These are phyloP conservation scores for Dioscorea alata DNA, from an alignment of 106 monocot species.

Conservation along the genomic window DNA sequence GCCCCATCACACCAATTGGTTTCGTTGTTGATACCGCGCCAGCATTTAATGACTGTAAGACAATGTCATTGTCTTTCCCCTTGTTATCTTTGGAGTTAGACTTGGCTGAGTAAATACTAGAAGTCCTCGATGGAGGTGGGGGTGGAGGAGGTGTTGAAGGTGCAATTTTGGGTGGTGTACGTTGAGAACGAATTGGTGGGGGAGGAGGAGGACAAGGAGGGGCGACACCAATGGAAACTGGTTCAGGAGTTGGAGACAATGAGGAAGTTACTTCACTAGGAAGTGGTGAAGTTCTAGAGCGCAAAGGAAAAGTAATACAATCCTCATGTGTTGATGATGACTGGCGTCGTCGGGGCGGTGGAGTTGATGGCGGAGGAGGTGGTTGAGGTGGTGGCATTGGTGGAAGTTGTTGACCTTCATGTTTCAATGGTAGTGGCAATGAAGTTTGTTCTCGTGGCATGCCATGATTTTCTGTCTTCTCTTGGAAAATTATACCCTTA, in stretches of 20 bases:
- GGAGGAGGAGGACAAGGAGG: background rate
- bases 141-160: background rate
- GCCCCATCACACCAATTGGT: background rate
- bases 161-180: background rate
- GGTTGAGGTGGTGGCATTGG: background rate
- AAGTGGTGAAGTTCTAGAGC: background rate
- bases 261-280: slow-evolving; percentile 1
- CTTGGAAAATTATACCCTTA: background rate
- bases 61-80: background rate
- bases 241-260: background rate
- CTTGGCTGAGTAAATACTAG: background rate
- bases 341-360: background rate
- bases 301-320: background rate
- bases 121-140: slow-evolving; percentile 1
- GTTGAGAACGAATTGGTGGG: background rate
- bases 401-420: background rate
- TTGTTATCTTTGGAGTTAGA: background rate
- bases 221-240: background rate
- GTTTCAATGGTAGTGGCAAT: background rate
- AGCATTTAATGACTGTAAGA: background rate
- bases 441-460: background rate
- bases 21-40: background rate
- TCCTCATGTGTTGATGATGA: background rate
- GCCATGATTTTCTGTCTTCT: background rate
- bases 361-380: background rate